Evolutionary conservation across 2,329 filamentous ascomycete species (phyloP), one percentile per base, ranked within the genome.

Genomic region (Trichoderma brevicompactum): DNA sequence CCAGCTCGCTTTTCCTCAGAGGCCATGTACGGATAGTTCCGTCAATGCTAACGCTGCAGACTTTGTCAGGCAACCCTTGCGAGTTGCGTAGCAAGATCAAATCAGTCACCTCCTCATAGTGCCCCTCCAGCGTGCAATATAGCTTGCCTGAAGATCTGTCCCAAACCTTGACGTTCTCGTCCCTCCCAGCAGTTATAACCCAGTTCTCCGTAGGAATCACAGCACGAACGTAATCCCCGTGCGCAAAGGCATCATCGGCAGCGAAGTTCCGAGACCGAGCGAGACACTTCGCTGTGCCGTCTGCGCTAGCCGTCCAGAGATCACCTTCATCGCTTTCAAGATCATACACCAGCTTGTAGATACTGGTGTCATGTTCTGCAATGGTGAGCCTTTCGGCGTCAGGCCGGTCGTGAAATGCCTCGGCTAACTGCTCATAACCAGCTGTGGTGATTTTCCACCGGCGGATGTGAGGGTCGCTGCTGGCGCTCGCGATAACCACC

Each of bases 81-180:
- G 71, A 67, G 64, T 78, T 79, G 32, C 78, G 75, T 34, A 93
- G 75, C 56, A 96, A 74, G 1, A 90, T 81, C 49, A 98, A 78
- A 41, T 89, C 92, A 1, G 92, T 97, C 13, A 99, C 89, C 77
- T 98, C 95, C 73, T 99, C 93, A 74, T 87, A 98, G 79, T 99
- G 95, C 0, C 95, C 95, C 43, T 87, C 84, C 67, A 94, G 88
- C 7, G 85, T 85, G 75, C 91, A 91, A 73, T 90, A 85, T 38
- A 96, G 80, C 74, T 89, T 87, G 5, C 92, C 92, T 8, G 87
- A 89, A 67, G 87, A 74, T 53, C 85, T 79, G 75, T 97, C 90
- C 94, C 94, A 99, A 8, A 98, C 85, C 71, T 96, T 91, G 66
- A 99, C 83, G 71, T 97, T 88, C 78, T 99, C 95, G 73, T 97